Percentiles rank a stretch among this genome's conserved stretches.
phyloP scores from a whole-genome alignment of 1,284 basidiomycete genomes.

The Ganoderma lingzhi region DNA sequence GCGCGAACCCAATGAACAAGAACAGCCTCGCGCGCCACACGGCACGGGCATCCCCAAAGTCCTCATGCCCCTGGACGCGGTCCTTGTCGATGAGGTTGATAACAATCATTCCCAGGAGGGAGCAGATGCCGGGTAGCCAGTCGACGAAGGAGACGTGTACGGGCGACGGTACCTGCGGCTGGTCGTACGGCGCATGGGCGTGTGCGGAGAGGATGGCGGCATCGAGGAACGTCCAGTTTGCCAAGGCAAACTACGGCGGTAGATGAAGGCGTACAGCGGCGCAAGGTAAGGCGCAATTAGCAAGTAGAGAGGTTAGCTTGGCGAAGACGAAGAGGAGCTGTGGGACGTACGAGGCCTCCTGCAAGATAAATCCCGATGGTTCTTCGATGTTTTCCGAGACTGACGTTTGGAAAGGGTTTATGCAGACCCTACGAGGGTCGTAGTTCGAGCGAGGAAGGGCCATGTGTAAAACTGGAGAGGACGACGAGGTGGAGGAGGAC shows the following conservation, averaged over 20 bases:
- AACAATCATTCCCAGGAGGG: conserved; percentile 93
- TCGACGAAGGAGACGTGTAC: conserved; percentile 93
- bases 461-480: conserved; percentile 47
- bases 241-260: conserved; percentile 84
- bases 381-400: conserved; percentile 74
- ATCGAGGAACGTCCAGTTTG: conserved; percentile 97
- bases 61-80: conserved; percentile 84
- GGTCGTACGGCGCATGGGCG: conserved; percentile 74
- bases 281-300: not conserved
- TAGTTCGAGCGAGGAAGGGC: conserved; percentile 80
- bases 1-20: conserved; percentile 95
- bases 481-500: not conserved
- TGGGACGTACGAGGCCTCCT: conserved; percentile 82
- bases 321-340: conserved; percentile 14
- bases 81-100: conserved; percentile 97
- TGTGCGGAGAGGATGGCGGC: conserved; percentile 91
- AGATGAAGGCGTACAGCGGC: not conserved
- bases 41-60: conserved; percentile 78
- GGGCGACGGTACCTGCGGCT: conserved; percentile 75
- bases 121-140: conserved; percentile 95
- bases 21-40: conserved; percentile 69
- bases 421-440: conserved; percentile 87
- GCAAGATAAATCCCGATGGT: conserved; percentile 91
- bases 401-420: conserved; percentile 74
- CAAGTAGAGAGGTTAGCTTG: not conserved